Evolutionary conservation across 352 stramenopile species (phyloP).

Genomic region (Pythium insidiosum): DNA sequence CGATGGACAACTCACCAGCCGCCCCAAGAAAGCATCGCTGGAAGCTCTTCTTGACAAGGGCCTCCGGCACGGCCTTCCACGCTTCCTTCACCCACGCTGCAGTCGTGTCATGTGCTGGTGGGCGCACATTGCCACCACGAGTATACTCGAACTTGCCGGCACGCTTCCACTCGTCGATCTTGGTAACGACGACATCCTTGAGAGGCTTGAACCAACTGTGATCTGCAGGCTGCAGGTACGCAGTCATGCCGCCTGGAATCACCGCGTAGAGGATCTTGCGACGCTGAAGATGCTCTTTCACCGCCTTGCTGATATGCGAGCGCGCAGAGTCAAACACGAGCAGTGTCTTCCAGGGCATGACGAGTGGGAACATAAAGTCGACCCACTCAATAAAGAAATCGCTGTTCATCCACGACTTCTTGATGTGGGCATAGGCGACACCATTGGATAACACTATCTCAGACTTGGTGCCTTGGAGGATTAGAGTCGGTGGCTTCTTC

Average conservation of each 20-base stretch:
- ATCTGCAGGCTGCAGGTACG: slow-evolving; percentile 4
- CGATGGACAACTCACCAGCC: no score
- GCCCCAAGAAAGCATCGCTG: no score
- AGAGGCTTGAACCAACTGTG: slow-evolving; percentile 6
- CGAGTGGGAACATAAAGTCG: slow-evolving; percentile 4
- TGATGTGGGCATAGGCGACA: slow-evolving; percentile 1
- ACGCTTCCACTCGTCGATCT: no score
- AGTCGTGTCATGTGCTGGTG: no score
- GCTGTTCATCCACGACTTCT: slow-evolving; percentile 3
- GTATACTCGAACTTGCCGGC: no score
- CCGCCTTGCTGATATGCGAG: slow-evolving; percentile 6
- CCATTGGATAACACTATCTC: slow-evolving; percentile 1
- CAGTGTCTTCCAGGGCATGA: background rate
- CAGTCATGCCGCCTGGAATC: slow-evolving; percentile 1
- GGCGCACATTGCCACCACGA: no score
- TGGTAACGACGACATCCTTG: background rate
- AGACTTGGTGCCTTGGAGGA: no score
- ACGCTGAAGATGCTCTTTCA: slow-evolving; percentile 1
- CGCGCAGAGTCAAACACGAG: slow-evolving; percentile 1
- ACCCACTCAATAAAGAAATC: slow-evolving; percentile 2
- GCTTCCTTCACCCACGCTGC: no score
- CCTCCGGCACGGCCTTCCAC: no score
- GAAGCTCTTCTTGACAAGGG: no score
- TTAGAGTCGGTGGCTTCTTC: background rate
- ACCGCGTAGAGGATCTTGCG: slow-evolving; percentile 3